A percentile compares a stretch with the other conserved stretches of the same genome.
phyloP scores from a whole-genome alignment of 176 grass and related monocot species.

The Areca catechu region DNA sequence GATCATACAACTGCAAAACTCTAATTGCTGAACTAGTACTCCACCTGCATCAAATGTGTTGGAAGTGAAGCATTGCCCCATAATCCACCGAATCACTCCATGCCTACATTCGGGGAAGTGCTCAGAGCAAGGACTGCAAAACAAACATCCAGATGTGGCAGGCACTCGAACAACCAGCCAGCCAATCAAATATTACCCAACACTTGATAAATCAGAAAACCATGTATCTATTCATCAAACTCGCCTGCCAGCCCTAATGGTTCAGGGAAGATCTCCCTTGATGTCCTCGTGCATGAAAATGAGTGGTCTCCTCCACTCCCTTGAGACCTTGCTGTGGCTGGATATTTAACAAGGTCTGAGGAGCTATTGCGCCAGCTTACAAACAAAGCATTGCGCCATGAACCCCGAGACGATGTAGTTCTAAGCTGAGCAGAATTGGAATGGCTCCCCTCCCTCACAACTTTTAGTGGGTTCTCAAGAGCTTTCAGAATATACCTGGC shows the following conservation, averaged over 20 bases:
- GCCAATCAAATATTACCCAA: too few species aligned
- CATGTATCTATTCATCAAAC: constrained; percentile 12
- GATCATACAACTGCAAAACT: too few species aligned
- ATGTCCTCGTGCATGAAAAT: constrained; percentile 52
- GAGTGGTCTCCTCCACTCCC: constrained; percentile 30
- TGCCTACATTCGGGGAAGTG: too few species aligned
- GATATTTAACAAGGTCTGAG: constrained; percentile 25
- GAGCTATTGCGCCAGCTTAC: constrained; percentile 31
- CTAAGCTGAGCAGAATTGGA: constrained; percentile 34
- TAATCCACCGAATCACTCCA: too few species aligned
- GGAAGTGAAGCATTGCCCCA: too few species aligned
- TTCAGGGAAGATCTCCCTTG: constrained; percentile 34
- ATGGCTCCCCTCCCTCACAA: constrained; percentile 54
- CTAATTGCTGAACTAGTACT: too few species aligned
- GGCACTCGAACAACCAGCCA: too few species aligned
- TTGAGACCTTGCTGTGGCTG: constrained; percentile 19
- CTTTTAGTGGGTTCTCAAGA: constrained; percentile 58
- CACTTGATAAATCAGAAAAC: too few species aligned
- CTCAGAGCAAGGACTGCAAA: too few species aligned
- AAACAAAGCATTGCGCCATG: constrained; percentile 54
- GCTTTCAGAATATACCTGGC: constrained; percentile 72
- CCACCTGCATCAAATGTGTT: too few species aligned
- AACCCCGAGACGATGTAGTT: constrained; percentile 46
- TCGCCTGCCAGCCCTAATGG: constrained; percentile 35
- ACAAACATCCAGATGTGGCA: too few species aligned